Evolutionary conservation across 2,329 filamentous ascomycete genomes (phyloP).

Genomic region (Biscogniauxia mediterranea): DNA sequence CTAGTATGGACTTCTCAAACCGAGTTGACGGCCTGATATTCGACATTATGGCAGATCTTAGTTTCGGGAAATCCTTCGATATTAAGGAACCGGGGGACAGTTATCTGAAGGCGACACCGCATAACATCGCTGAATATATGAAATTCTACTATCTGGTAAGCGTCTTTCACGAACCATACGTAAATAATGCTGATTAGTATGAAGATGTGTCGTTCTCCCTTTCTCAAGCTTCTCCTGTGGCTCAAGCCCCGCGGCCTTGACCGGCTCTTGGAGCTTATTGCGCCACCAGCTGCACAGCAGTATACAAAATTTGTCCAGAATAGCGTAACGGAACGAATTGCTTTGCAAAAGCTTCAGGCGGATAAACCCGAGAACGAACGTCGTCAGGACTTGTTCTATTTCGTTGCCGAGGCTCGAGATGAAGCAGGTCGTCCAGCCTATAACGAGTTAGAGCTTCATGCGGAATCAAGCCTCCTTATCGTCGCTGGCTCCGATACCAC

Average conservation of each 20-base stretch:
- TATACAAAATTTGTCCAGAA: conserved; percentile 19
- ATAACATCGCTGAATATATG: conserved; percentile 16
- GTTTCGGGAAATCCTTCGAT: conserved; percentile 26
- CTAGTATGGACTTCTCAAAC: conserved; percentile 13
- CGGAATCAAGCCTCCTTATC: conserved; percentile 21
- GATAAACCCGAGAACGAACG: conserved; percentile 14
- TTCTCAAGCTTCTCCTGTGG: conserved; percentile 10
- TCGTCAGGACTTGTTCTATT: conserved; percentile 26
- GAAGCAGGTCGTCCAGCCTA: conserved; percentile 17
- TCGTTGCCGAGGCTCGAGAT: conserved; percentile 18
- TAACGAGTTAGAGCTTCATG: conserved; percentile 13
- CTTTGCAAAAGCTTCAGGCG: conserved; percentile 13
- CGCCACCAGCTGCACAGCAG: conserved; percentile 9
- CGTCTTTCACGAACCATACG: neutral
- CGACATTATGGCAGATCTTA: conserved; percentile 24
- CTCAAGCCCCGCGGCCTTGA: conserved; percentile 22
- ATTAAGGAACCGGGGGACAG: conserved; percentile 26
- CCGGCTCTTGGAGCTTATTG: conserved; percentile 8
- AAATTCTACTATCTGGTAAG: conserved; percentile 19
- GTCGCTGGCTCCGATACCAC: conserved; percentile 26
- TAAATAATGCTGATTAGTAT: too few species aligned
- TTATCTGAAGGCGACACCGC: conserved; percentile 14
- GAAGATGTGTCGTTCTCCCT: conserved; percentile 16
- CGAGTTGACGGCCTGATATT: conserved; percentile 14
- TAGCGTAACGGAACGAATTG: conserved; percentile 15